These are phyloP conservation scores for Aspergillus udagawae DNA, from an alignment of 2,329 filamentous ascomycete species.

Conservation along the genomic window DNA sequence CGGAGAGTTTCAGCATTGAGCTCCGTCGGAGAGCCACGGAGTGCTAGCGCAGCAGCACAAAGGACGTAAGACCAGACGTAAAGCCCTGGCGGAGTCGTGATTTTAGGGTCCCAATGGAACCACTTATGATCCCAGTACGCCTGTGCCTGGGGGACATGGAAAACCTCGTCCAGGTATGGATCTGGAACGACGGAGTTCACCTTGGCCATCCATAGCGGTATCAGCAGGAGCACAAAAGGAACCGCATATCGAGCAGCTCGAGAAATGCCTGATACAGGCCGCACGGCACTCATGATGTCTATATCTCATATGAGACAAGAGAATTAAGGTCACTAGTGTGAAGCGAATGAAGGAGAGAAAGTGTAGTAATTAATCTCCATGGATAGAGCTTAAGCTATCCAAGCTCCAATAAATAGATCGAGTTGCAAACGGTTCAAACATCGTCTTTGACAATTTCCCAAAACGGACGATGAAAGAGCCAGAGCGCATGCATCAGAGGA, in stretches of 20 bases:
- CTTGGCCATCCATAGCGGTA: slow-evolving; percentile 39
- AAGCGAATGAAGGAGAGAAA: neutral
- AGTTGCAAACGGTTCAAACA: slow-evolving; percentile 35
- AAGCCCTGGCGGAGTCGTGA: slow-evolving; percentile 91
- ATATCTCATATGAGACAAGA: neutral
- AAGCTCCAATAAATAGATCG: neutral
- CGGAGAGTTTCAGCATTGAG: slow-evolving; percentile 34
- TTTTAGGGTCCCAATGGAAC: slow-evolving; percentile 86
- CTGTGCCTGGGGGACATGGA: slow-evolving; percentile 82
- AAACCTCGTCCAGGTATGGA: slow-evolving; percentile 56
- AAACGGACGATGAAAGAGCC: neutral
- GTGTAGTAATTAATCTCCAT: neutral
- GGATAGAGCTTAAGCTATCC: neutral
- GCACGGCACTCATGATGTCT: slow-evolving; percentile 27
- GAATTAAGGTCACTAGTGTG: neutral
- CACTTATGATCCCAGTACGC: slow-evolving; percentile 75
- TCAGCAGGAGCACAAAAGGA: slow-evolving; percentile 32
- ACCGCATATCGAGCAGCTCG: slow-evolving; percentile 35
- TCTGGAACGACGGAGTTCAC: slow-evolving; percentile 50
- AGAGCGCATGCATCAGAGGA: neutral
- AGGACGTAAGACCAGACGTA: slow-evolving; percentile 53
- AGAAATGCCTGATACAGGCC: slow-evolving; percentile 28
- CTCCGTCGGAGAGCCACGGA: slow-evolving; percentile 27
- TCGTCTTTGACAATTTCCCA: slow-evolving; percentile 6
- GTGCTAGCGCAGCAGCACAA: slow-evolving; percentile 19